Base-by-base conservation (phyloP, 495 filamentous ascomycete species). In the Podospora conica region DNA sequence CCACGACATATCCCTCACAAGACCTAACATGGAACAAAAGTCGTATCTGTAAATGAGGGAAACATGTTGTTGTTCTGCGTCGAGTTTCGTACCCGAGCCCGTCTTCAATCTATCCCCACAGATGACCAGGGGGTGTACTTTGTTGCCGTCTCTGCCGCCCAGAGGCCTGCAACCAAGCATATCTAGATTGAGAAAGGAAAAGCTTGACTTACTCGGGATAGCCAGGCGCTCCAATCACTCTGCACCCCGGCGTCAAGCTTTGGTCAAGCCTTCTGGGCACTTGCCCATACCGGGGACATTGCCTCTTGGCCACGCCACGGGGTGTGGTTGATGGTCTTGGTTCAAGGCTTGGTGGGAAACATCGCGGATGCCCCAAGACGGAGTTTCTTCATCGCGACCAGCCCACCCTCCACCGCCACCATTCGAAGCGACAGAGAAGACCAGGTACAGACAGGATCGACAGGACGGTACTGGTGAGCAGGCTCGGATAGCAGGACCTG, bases 1-100 rank as follows among this genome's bases (percentile, higher is more conserved):
- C 70, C 68, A 22, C 12, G 55, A 61, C 27, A 66, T 63, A 63
- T 68, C 70, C 58, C 60, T 65, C 63, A 57, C 54, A 55, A 55
- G 27, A 60, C 55, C 33, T 22, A 53, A 67, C 61, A 71, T 65
- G 69, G 67, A 69, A 63, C 70, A 58, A 69, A 29, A 27, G 15
- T 53, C 58, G 12, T 48, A 33, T 53, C 29, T 20, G 20, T 15
- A 61, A 33, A 61, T 61, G 29, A 61, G 23, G 33, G 20, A 31
- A 25, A 18, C 57, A 70, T 63, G 60, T 62, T 48, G 18, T 25
- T 68, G 63, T 68, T 65, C 65, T 61, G 63, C 61, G 65, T 72
- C 67, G 68, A 66, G 21, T 63, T 56, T 48, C 62, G 63, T 65
- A 62, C 61, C 70, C 64, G 58, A 54, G 31, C 60, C 65, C 61